Conservation (phyloP, 2,329 filamentous ascomycete genomes). For the Sphaerostilbella broomeana region DNA sequence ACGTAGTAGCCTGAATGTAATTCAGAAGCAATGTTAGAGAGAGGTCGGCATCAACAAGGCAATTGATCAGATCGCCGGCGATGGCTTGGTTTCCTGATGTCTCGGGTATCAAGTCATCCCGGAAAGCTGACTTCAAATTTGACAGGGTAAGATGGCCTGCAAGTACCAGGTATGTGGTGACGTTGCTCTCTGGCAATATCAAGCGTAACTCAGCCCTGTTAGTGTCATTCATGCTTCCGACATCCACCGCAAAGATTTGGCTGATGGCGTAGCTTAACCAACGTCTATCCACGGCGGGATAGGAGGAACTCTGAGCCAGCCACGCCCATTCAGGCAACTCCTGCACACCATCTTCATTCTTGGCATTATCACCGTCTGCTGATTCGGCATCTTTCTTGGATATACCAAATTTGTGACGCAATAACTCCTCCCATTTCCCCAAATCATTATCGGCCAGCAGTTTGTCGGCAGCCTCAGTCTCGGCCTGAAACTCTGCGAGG, state of each 20-base stretch:
- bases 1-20: slow-evolving; percentile 58
- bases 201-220: slow-evolving; percentile 27
- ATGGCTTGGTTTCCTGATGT: slow-evolving; percentile 39
- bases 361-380: slow-evolving; percentile 16
- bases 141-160: slow-evolving; percentile 54
- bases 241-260: slow-evolving; percentile 52
- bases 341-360: slow-evolving; percentile 16
- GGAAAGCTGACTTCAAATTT: slow-evolving; percentile 53
- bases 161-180: slow-evolving; percentile 52
- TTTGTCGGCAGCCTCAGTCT: slow-evolving; percentile 42
- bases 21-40: slow-evolving; percentile 60
- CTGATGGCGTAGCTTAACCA: slow-evolving; percentile 60
- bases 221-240: slow-evolving; percentile 32
- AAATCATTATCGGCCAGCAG: slow-evolving; percentile 41
- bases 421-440: slow-evolving; percentile 42
- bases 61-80: slow-evolving; percentile 54
- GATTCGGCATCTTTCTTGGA: slow-evolving; percentile 17
- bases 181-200: slow-evolving; percentile 44
- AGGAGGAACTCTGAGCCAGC: slow-evolving; percentile 36
- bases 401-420: slow-evolving; percentile 45
- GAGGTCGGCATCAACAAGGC: slow-evolving; percentile 59
- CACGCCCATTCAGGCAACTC: slow-evolving; percentile 45
- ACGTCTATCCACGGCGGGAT: slow-evolving; percentile 54
- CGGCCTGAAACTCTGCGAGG: slow-evolving; percentile 37
- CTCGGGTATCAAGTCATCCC: slow-evolving; percentile 39